Evolutionary conservation across 1,284 basidiomycete species (phyloP).

Genomic region (Cutaneotrichosporon mucoides): DNA sequence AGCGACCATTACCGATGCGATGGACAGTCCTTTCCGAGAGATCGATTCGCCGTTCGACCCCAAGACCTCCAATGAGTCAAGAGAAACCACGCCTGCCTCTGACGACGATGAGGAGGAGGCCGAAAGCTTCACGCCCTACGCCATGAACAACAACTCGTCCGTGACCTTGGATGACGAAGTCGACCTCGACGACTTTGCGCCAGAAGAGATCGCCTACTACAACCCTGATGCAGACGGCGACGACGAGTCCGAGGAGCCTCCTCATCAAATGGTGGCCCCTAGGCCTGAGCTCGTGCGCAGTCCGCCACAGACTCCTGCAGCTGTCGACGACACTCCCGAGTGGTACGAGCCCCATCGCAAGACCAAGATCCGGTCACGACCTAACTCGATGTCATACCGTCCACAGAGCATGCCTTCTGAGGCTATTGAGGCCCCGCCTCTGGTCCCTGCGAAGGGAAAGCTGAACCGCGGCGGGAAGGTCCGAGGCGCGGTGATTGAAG

Average conservation of each 20-base stretch:
- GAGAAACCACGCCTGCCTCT: too few species aligned
- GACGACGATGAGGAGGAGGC: too few species aligned
- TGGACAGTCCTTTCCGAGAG: neutral
- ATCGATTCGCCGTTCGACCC: neutral
- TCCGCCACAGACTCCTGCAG: neutral
- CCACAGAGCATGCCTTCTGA: too few species aligned
- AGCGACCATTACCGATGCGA: neutral
- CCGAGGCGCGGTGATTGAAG: neutral
- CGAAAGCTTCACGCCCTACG: too few species aligned
- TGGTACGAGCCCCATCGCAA: neutral
- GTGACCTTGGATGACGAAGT: neutral
- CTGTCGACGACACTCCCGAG: neutral
- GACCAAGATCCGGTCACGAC: neutral
- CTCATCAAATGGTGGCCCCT: neutral
- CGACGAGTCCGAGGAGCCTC: neutral
- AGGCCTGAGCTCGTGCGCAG: neutral
- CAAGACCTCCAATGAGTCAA: too few species aligned
- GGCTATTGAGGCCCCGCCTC: neutral
- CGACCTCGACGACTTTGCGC: neutral
- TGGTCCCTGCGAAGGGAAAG: conserved; percentile 7
- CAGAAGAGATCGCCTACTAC: neutral
- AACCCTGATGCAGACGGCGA: neutral
- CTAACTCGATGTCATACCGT: neutral
- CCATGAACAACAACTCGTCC: neutral
- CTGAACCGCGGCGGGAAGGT: conserved; percentile 1